These are phyloP conservation scores for Phyllosticta paracitricarpa DNA, from an alignment of 2,329 filamentous ascomycete genomes.

Conservation along the genomic window DNA sequence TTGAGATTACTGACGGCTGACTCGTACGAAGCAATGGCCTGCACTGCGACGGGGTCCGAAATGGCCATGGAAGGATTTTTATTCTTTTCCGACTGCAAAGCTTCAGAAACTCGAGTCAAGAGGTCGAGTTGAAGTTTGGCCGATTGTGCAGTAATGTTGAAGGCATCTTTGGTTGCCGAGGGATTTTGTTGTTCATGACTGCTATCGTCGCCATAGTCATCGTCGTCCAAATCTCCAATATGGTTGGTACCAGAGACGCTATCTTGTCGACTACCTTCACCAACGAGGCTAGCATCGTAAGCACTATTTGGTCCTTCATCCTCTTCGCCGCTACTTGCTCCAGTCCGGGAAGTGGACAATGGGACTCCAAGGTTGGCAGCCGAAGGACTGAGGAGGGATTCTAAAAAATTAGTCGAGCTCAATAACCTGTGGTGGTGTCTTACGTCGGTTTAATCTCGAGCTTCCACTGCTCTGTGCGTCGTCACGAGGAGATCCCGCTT, in stretches of 20 bases:
- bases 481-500: constrained; percentile 35
- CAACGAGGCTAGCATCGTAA: constrained; percentile 48
- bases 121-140: constrained; percentile 88
- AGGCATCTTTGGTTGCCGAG: constrained; percentile 71
- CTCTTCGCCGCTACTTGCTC: constrained; percentile 45
- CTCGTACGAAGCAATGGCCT: constrained; percentile 79
- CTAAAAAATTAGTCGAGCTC: not conserved
- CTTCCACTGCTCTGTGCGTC: constrained; percentile 31
- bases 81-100: constrained; percentile 60
- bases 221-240: constrained; percentile 52
- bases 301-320: constrained; percentile 41
- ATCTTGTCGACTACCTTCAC: constrained; percentile 40
- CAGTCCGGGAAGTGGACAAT: constrained; percentile 19
- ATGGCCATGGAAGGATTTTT: constrained; percentile 62
- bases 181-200: constrained; percentile 65
- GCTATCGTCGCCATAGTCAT: constrained; percentile 68
- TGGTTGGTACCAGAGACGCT: constrained; percentile 40
- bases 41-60: constrained; percentile 64
- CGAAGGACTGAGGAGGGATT: not conserved
- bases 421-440: not conserved
- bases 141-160: constrained; percentile 94
- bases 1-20: constrained; percentile 81
- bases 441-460: constrained; percentile 19
- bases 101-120: constrained; percentile 74
- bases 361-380: constrained; percentile 3